Evolutionary conservation across 2,329 filamentous ascomycete genomes (phyloP).

Genomic region (Coniochaeta ligniaria): DNA sequence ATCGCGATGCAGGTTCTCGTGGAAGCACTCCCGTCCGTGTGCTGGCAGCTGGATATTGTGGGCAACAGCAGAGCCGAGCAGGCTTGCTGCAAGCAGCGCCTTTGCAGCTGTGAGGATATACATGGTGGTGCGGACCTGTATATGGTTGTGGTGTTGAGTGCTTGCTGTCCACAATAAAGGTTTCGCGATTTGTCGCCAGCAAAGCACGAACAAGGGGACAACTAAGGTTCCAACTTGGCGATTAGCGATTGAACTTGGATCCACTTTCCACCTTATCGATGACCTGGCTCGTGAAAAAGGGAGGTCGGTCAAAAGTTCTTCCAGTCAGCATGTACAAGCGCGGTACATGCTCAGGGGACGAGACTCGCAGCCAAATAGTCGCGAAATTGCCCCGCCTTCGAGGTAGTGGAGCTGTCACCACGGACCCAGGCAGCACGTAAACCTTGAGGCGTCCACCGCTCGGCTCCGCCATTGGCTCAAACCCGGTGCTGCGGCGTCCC

Average conservation of each 20-base stretch:
- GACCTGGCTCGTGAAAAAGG: constrained; percentile 6
- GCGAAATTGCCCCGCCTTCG: background rate
- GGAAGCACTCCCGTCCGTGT: constrained; percentile 95
- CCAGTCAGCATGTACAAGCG: constrained; percentile 9
- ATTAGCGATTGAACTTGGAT: constrained; percentile 3
- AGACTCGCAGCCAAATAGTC: background rate
- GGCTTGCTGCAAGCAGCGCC: constrained; percentile 37
- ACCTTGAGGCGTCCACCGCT: background rate
- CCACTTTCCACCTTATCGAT: background rate
- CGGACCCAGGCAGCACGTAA: background rate
- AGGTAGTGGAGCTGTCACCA: background rate
- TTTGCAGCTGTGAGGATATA: constrained; percentile 32
- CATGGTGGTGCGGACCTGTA: constrained; percentile 27
- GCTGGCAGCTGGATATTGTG: constrained; percentile 96
- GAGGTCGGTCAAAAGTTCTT: constrained; percentile 13
- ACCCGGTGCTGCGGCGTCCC: background rate
- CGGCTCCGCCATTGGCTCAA: background rate
- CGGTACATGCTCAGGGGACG: constrained; percentile 5
- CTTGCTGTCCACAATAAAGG: background rate
- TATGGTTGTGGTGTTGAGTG: constrained; percentile 5
- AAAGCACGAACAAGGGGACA: constrained; percentile 2
- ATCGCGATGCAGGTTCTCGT: constrained; percentile 84
- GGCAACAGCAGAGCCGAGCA: constrained; percentile 57
- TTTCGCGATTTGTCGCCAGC: constrained; percentile 5
- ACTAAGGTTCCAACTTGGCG: constrained; percentile 4